Evolutionary conservation across 2,329 filamentous ascomycete species (phyloP).

Genomic region (Epichloe aotearoae): DNA sequence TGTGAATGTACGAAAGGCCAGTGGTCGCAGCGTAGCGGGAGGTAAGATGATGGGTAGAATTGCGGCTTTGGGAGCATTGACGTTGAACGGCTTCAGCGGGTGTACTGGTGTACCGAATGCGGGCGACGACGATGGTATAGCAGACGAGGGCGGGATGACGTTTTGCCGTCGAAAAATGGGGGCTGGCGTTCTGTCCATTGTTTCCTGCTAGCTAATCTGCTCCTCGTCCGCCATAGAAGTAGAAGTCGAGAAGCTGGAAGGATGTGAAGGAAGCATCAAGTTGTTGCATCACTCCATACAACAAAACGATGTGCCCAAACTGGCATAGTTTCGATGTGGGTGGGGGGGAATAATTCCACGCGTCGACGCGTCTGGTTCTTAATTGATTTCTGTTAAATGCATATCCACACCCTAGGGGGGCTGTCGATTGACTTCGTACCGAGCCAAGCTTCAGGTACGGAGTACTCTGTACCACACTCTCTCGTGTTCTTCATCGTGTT

Average conservation of each 20-base stretch:
- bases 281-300: not conserved
- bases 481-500: not conserved
- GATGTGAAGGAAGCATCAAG: not conserved
- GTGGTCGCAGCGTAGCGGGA: constrained; percentile 69
- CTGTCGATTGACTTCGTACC: not conserved
- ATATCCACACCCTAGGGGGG: constrained; percentile 9
- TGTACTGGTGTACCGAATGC: constrained; percentile 80
- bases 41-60: constrained; percentile 85
- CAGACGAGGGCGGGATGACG: constrained; percentile 31
- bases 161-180: constrained; percentile 24
- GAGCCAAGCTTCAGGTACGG: too few relatives aligned
- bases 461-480: not conserved
- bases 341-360: constrained; percentile 10
- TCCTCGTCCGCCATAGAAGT: not conserved
- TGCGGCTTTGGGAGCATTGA: constrained; percentile 40
- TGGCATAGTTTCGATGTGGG: not conserved
- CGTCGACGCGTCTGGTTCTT: constrained; percentile 23
- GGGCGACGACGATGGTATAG: constrained; percentile 76
- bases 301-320: not conserved
- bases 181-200: constrained; percentile 27
- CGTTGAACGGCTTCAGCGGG: constrained; percentile 53
- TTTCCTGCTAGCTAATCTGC: not conserved
- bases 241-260: not conserved
- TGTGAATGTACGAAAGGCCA: constrained; percentile 91
- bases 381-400: constrained; percentile 21